Percentiles rank a stretch among this genome's conserved stretches.
Conservation (phyloP, 1,139 yeast genomes). For the Candida tropicalis region DNA sequence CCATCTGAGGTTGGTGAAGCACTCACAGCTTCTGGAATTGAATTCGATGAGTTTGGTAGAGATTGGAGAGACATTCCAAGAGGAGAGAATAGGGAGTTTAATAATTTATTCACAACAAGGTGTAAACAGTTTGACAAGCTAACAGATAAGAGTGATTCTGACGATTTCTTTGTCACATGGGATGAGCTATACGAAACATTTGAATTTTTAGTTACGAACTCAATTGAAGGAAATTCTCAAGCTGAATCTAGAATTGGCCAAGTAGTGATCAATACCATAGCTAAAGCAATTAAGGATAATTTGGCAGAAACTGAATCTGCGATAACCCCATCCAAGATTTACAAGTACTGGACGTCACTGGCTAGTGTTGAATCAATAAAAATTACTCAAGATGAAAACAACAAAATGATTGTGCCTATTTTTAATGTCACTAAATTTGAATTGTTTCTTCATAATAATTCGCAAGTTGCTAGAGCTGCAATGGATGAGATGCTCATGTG, state of each 20-base stretch:
- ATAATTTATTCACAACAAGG: slow-evolving; percentile 22
- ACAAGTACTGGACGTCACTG: slow-evolving; percentile 43
- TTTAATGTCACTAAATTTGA: slow-evolving; percentile 47
- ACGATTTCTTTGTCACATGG: slow-evolving; percentile 35
- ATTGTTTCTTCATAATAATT: slow-evolving; percentile 35
- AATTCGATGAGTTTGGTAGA: slow-evolving; percentile 59
- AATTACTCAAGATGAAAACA: slow-evolving; percentile 27
- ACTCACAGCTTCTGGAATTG: slow-evolving; percentile 24
- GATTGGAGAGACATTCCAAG: slow-evolving; percentile 76
- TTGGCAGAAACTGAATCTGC: slow-evolving; percentile 16
- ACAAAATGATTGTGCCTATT: slow-evolving; percentile 38
- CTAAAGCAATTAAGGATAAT: slow-evolving; percentile 51
- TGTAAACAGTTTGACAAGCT: slow-evolving; percentile 20
- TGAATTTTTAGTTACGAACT: slow-evolving; percentile 26
- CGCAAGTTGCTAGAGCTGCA: slow-evolving; percentile 52
- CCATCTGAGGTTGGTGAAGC: slow-evolving; percentile 6
- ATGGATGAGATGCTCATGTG: slow-evolving; percentile 74
- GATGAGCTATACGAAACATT: slow-evolving; percentile 32
- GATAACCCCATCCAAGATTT: slow-evolving; percentile 54
- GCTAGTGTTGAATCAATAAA: slow-evolving; percentile 31
- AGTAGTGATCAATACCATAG: slow-evolving; percentile 49
- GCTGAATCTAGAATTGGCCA: slow-evolving; percentile 39
- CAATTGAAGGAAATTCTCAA: slow-evolving; percentile 29
- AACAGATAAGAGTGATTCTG: slow-evolving; percentile 24
- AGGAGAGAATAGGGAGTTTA: slow-evolving; percentile 45